A percentile compares a stretch with the other conserved stretches of the same genome.
These are phyloP conservation scores for Geotrichum macrosporum DNA, from an alignment of 1,139 yeast species.

Conservation along the genomic window DNA sequence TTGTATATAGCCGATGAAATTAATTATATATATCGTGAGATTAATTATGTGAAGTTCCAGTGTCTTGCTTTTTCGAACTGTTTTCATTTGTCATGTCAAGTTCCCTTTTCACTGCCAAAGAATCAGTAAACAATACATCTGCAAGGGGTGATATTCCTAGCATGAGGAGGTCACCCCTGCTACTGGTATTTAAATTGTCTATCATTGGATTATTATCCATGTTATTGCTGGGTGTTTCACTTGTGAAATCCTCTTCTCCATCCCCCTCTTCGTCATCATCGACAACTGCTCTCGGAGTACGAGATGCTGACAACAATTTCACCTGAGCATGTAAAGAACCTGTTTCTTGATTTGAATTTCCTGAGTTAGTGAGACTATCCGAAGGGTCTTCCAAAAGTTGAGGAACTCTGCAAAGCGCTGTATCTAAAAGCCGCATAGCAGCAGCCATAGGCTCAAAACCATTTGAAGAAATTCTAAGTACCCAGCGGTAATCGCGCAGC, in stretches of 20 bases:
- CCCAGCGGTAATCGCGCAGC: slow-evolving; percentile 71
- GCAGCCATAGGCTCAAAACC: slow-evolving; percentile 71
- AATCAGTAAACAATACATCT: too few relatives aligned
- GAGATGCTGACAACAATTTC: too few relatives aligned
- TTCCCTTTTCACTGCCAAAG: not conserved
- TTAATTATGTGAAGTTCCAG: not conserved
- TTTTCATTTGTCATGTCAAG: too few relatives aligned
- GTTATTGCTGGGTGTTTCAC: slow-evolving; percentile 13
- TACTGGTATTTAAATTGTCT: not conserved
- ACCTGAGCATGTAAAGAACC: too few relatives aligned
- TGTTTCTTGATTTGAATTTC: too few relatives aligned
- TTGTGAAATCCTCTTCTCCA: slow-evolving; percentile 18
- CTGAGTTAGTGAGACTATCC: slow-evolving; percentile 1
- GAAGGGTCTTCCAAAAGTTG: slow-evolving; percentile 21
- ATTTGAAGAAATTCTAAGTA: slow-evolving; percentile 64
- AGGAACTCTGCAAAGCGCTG: slow-evolving; percentile 30
- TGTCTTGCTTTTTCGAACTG: not conserved
- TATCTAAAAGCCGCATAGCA: slow-evolving; percentile 63
- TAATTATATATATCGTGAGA: not conserved
- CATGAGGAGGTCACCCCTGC: not conserved
- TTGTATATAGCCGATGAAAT: not conserved
- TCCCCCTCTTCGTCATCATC: slow-evolving; percentile 17
- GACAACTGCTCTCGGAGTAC: not conserved
- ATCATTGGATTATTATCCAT: not conserved
- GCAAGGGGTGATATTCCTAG: not conserved